Percentiles rank a stretch among this genome's conserved stretches.
phyloP scores from a whole-genome alignment of 2,329 filamentous ascomycete species.

The Podosphaera aphanis region DNA sequence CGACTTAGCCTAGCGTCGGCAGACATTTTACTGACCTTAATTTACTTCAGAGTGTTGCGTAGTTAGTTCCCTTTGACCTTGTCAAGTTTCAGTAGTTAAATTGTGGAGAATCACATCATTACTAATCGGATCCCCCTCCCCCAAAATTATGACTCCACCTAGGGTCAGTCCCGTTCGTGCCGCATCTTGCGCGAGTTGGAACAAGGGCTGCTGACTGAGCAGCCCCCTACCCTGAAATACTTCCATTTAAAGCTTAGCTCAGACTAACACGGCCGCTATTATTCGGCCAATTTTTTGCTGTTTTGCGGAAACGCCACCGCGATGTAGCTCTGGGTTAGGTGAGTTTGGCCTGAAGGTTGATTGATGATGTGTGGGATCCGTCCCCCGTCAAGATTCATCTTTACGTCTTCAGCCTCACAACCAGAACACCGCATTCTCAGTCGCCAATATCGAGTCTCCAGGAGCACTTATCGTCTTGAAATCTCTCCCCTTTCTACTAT shows the following conservation, averaged over 20 bases:
- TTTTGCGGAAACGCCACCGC: slow-evolving; percentile 1
- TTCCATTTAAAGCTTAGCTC: background rate
- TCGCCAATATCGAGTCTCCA: background rate
- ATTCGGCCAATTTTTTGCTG: slow-evolving; percentile 1
- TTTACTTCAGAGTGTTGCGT: background rate
- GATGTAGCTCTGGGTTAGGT: slow-evolving; percentile 2
- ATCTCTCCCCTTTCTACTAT: background rate
- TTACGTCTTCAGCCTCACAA: background rate
- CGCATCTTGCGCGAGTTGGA: slow-evolving; percentile 1
- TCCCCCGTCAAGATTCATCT: background rate
- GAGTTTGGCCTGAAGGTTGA: slow-evolving; percentile 1
- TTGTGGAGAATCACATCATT: background rate
- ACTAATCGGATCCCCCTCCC: background rate
- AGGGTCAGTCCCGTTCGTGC: slow-evolving; percentile 1
- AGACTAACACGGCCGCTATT: background rate
- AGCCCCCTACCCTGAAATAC: background rate
- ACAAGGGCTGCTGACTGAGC: background rate
- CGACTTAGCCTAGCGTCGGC: too few species aligned
- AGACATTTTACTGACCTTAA: too few species aligned
- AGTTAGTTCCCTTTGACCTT: background rate
- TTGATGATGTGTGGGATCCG: background rate
- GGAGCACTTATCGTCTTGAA: background rate
- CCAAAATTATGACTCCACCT: background rate
- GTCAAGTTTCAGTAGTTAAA: background rate
- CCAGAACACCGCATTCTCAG: background rate